A percentile compares a stretch with the other conserved stretches of the same genome.
phyloP scores from a whole-genome alignment of 345 rosid genomes.

The Isatis tinctoria region DNA sequence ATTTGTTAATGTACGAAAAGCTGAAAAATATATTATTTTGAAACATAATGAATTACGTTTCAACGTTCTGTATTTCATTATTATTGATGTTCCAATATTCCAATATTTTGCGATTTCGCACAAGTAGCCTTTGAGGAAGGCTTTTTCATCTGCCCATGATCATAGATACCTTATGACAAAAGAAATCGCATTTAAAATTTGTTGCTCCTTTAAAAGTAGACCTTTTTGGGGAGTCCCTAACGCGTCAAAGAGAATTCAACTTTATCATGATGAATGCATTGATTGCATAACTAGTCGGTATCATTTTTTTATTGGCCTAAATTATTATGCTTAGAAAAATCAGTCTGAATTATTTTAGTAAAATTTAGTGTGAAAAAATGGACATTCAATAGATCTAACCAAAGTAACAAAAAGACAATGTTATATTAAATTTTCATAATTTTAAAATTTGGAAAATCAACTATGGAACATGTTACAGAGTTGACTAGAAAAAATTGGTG shows the following conservation, averaged over 20 bases:
- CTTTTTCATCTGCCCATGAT: constrained; percentile 5
- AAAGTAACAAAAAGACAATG: neutral
- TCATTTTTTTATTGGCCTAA: neutral
- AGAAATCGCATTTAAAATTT: neutral
- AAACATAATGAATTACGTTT: no score
- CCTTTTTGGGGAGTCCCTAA: neutral
- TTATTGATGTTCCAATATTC: neutral
- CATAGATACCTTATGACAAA: neutral
- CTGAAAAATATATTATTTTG: no score
- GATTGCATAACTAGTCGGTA: constrained; percentile 30
- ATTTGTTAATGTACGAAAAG: no score
- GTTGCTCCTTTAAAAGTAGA: constrained; percentile 11
- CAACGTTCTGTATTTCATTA: neutral
- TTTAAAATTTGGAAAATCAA: neutral
- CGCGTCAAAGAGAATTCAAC: constrained; percentile 33
- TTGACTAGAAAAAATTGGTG: no score
- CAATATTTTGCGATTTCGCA: no score
- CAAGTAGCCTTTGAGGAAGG: neutral
- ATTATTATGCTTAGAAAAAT: neutral
- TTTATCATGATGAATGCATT: constrained; percentile 27
- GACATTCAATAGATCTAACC: neutral
- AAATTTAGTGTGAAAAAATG: neutral
- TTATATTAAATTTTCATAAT: no score
- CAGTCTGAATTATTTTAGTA: neutral
- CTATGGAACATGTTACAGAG: neutral